Conservation (phyloP, 169 alveolate species). For the Eimeria sp. region DNA sequence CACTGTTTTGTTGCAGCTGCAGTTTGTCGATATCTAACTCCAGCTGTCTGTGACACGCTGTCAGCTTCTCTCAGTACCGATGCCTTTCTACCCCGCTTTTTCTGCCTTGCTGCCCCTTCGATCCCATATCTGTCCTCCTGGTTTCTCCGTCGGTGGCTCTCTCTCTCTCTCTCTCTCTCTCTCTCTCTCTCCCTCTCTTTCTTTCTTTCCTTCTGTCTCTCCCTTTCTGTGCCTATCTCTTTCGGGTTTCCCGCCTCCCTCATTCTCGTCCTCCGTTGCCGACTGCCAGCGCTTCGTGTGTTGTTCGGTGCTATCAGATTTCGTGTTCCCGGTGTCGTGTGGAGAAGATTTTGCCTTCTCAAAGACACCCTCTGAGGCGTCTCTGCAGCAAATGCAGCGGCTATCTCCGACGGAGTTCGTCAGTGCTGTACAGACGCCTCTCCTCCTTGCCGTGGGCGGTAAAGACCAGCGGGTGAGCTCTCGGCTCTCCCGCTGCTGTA, state of each 20-base stretch:
- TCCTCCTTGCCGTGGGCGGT: constrained; percentile 59
- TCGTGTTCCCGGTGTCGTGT: constrained; percentile 39
- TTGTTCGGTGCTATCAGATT: constrained; percentile 6
- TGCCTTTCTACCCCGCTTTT: too few relatives aligned
- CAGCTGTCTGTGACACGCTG: too few relatives aligned
- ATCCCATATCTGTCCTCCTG: too few relatives aligned
- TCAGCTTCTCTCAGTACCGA: too few relatives aligned
- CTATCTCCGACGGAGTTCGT: constrained; percentile 46
- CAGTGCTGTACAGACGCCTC: constrained; percentile 14
- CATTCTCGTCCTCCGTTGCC: not conserved
- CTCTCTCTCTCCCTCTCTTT: not conserved
- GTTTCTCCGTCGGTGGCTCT: not conserved
- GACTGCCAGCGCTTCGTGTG: not conserved
- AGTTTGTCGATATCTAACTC: not conserved
- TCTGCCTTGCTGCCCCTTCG: too few relatives aligned
- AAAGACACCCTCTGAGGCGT: constrained; percentile 10
- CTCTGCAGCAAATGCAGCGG: constrained; percentile 37
- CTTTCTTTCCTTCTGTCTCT: constrained; percentile 21
- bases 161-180: not conserved
- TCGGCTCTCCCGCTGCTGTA: not conserved
- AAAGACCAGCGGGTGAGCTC: constrained; percentile 47
- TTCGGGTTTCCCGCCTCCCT: not conserved
- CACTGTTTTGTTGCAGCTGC: not conserved
- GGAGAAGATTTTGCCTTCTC: constrained; percentile 12
- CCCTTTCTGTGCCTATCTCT: constrained; percentile 33